A percentile compares a stretch with the other conserved stretches of the same genome.
phyloP scores from a whole-genome alignment of 2,329 filamentous ascomycete genomes.

The Cercospora sesami region DNA sequence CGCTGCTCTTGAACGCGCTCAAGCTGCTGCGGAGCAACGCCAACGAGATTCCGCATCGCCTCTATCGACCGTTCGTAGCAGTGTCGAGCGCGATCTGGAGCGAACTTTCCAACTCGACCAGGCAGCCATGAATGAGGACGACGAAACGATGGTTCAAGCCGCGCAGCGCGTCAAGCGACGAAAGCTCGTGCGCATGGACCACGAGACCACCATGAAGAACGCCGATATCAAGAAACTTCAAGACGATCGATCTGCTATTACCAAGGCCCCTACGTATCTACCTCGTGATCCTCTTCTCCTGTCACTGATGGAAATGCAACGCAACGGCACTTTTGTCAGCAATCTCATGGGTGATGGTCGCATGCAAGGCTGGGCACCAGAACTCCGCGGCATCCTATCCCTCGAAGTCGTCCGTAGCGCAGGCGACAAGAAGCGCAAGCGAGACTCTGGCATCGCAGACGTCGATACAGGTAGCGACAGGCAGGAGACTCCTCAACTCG shows the following conservation, averaged over 20 bases:
- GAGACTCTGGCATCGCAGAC: constrained; percentile 78
- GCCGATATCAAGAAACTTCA: constrained; percentile 83
- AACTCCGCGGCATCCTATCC: constrained; percentile 88
- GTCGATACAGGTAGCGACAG: constrained; percentile 58
- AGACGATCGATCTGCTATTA: constrained; percentile 78
- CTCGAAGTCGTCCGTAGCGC: constrained; percentile 74
- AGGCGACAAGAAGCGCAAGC: constrained; percentile 87
- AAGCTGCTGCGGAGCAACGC: constrained; percentile 39
- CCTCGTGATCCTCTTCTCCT: constrained; percentile 84
- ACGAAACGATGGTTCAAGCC: constrained; percentile 59
- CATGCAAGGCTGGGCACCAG: constrained; percentile 77
- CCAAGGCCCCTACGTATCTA: constrained; percentile 78
- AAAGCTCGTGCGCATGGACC: constrained; percentile 79
- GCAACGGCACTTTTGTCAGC: constrained; percentile 83
- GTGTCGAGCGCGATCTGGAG: constrained; percentile 63
- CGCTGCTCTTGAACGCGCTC: constrained; percentile 46
- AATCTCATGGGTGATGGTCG: constrained; percentile 81
- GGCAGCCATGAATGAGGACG: constrained; percentile 43
- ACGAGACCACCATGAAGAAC: constrained; percentile 73
- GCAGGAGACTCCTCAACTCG: constrained; percentile 33
- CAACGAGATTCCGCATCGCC: constrained; percentile 54
- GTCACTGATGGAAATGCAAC: constrained; percentile 87
- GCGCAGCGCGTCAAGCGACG: constrained; percentile 72
- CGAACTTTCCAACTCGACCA: constrained; percentile 53
- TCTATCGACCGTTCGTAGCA: constrained; percentile 55